Evolutionary conservation across 495 filamentous ascomycete genomes (phyloP), one percentile per base, ranked within the genome.

Genomic region (Xylaria castorea): DNA sequence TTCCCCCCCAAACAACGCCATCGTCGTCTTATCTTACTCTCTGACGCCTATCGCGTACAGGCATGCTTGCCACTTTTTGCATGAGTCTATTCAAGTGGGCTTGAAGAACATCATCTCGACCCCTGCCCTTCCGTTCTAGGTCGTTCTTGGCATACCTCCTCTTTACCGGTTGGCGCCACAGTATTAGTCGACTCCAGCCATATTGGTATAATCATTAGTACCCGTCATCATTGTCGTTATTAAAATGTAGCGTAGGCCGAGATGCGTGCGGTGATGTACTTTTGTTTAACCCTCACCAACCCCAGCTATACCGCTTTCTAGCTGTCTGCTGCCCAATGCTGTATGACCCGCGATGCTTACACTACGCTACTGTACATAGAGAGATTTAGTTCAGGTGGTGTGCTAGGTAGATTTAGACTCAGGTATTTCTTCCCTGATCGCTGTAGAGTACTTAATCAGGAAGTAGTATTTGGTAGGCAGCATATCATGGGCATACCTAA

Each of bases 1-100:
- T 18, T 18, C 3, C 30, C 46, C 30, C 7, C 46, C 48, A 51
- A 68, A 16, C 66, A 57, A 25, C 50, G 34, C 50, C 50, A 57
- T 68, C 48, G 66, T 68, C 66, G 50, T 68, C 66, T 55, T 68
- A 68, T 68, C 50, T 55, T 22, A 42, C 61, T 64, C 61, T 64
- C 36, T 38, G 32, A 55, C 34, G 36, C 34, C 66, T 64, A 44
- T 64, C 61, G n/a, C 61, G 38, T 64, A 44, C 22, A 64, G n/a
- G n/a, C 38, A 40, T 63, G 61, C 38, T 44, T 34, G 61, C 36
- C 2, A 63, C 34, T 38, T n/a, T 63, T 11, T 63, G 60, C 60
- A 42, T 40, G 22, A 63, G 38, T 63, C 36, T 68, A 57, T 68
- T 48, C 65, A 40, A 51, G 48, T 55, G 65, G 44, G 65, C 34